Conservation (phyloP, 2,329 filamentous ascomycete species). For the Emergomyces pasteurianus region DNA sequence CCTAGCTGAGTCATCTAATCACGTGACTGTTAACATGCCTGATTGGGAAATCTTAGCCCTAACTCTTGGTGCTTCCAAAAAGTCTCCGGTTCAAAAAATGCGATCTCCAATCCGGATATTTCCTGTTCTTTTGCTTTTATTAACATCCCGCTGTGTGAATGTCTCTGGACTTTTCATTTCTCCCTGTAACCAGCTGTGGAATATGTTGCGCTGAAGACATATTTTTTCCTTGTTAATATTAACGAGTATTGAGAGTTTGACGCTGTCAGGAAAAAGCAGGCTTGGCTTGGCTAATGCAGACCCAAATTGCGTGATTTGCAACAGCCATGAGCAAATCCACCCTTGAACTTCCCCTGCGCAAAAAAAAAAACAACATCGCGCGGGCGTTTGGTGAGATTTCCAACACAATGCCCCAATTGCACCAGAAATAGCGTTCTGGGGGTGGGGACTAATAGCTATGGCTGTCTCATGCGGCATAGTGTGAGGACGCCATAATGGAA, state of each 20-base stretch:
- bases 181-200: not conserved
- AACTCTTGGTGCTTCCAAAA: not conserved
- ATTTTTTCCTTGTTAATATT: not conserved
- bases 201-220: not conserved
- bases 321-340: conserved; percentile 20
- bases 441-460: not conserved
- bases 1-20: not conserved
- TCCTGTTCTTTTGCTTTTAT: not conserved
- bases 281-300: conserved; percentile 7
- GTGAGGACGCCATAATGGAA: not conserved
- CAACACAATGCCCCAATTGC: not conserved
- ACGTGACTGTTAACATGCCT: not conserved
- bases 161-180: not conserved
- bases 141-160: not conserved
- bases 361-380: conserved; percentile 12
- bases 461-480: not conserved
- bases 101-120: not conserved
- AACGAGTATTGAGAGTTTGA: no score
- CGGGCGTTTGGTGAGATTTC: not conserved
- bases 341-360: conserved; percentile 20
- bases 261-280: no score
- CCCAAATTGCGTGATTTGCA: conserved; percentile 32
- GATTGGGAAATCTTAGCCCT: not conserved
- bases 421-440: not conserved
- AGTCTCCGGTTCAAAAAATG: no score